These are phyloP conservation scores for Paramyrothecium sp. DNA, from an alignment of 2,329 filamentous ascomycete species.

Conservation along the genomic window DNA sequence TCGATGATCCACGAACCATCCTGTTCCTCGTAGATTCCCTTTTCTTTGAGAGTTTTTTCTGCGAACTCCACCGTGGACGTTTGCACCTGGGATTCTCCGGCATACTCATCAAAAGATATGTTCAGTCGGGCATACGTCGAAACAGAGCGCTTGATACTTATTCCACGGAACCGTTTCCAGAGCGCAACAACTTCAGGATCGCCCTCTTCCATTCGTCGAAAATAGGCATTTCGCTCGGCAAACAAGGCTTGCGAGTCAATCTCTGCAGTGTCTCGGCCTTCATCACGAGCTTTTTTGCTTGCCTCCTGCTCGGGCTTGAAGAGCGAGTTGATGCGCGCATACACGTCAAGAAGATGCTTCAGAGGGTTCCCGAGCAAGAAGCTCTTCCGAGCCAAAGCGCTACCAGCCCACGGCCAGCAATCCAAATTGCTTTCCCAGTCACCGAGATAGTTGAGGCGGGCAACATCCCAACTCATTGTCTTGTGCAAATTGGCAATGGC, in stretches of 20 bases:
- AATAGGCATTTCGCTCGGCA: constrained; percentile 58
- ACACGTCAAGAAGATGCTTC: constrained; percentile 70
- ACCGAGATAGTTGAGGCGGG: constrained; percentile 72
- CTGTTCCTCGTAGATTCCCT: constrained; percentile 58
- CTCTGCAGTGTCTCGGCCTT: constrained; percentile 39
- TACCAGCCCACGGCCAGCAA: constrained; percentile 68
- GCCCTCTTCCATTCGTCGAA: constrained; percentile 60
- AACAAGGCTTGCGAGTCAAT: constrained; percentile 43
- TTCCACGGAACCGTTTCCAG: constrained; percentile 57
- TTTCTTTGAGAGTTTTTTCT: constrained; percentile 55
- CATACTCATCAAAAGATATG: constrained; percentile 63
- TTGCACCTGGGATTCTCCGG: constrained; percentile 61
- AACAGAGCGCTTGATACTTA: constrained; percentile 58
- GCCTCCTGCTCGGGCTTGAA: constrained; percentile 60
- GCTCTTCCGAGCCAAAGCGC: constrained; percentile 65
- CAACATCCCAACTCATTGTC: constrained; percentile 67
- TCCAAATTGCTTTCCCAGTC: constrained; percentile 74
- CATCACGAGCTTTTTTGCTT: constrained; percentile 48
- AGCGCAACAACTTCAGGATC: constrained; percentile 54
- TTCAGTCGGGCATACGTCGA: constrained; percentile 59
- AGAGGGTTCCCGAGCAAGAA: constrained; percentile 65
- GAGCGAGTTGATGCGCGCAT: constrained; percentile 65
- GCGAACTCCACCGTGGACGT: constrained; percentile 54
- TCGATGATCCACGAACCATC: constrained; percentile 68
- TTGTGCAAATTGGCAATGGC: constrained; percentile 67